These are phyloP conservation scores for Onygenales sp. DNA, from an alignment of 2,329 filamentous ascomycete genomes.

Conservation along the genomic window DNA sequence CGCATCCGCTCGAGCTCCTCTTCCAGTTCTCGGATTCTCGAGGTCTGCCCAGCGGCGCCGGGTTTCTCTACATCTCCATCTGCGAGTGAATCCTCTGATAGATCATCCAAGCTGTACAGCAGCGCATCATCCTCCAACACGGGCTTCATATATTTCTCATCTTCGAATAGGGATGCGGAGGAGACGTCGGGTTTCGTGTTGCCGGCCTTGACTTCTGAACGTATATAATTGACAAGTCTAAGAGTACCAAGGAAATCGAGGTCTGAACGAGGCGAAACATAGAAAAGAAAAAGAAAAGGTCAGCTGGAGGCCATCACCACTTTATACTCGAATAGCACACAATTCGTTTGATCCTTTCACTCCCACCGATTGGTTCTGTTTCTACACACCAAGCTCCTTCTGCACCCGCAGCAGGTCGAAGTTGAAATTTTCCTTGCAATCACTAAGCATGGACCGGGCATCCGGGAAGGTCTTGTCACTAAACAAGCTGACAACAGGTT, in stretches of 20 bases:
- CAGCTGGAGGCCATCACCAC: conserved; percentile 5
- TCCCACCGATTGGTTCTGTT: conserved; percentile 4
- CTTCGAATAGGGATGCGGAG: conserved; percentile 53
- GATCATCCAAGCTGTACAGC: conserved; percentile 77
- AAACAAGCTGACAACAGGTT: conserved; percentile 58
- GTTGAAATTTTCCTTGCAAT: conserved; percentile 56
- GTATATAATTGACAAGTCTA: conserved; percentile 63
- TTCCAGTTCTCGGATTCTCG: conserved; percentile 50
- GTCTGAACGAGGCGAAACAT: conserved; percentile 28
- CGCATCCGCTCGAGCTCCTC: conserved; percentile 51
- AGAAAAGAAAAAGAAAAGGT: conserved; percentile 10
- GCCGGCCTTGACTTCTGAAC: conserved; percentile 38
- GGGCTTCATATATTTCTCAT: conserved; percentile 74
- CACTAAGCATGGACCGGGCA: conserved; percentile 54
- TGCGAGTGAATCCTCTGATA: conserved; percentile 30
- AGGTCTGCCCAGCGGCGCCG: conserved; percentile 20
- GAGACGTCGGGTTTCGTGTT: conserved; percentile 47
- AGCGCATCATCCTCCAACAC: conserved; percentile 82
- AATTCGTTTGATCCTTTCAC: conserved; percentile 7
- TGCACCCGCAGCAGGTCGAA: conserved; percentile 59
- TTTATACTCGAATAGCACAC: conserved; percentile 10
- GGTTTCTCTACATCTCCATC: neutral
- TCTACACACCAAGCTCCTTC: conserved; percentile 39
- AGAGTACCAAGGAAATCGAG: conserved; percentile 66
- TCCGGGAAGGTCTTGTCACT: conserved; percentile 57